phyloP scores from a whole-genome alignment of 2,329 filamentous ascomycete genomes.

The Pyrenophora graminea region DNA sequence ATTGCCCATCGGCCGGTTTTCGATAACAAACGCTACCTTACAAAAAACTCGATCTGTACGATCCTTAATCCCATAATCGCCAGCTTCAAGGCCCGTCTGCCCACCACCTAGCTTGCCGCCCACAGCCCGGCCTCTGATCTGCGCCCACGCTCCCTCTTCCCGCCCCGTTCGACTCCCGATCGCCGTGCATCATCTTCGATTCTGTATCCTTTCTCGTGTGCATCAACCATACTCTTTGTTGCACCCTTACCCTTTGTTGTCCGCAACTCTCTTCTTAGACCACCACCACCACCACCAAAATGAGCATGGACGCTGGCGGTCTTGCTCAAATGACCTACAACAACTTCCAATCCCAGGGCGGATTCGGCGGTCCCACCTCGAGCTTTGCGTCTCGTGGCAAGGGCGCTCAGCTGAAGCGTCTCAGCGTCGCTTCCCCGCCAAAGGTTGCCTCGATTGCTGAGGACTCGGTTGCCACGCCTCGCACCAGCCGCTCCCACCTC shows the following conservation, averaged over 20 bases:
- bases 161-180: constrained; percentile 18
- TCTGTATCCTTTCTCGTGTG: constrained; percentile 39
- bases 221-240: constrained; percentile 34
- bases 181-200: constrained; percentile 32
- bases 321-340: constrained; percentile 98
- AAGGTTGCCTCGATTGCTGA: constrained; percentile 71
- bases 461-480: constrained; percentile 71
- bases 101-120: constrained; percentile 25
- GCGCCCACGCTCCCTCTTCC: constrained; percentile 29
- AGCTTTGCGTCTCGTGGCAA: constrained; percentile 86
- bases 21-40: constrained; percentile 37
- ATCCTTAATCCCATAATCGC: constrained; percentile 49
- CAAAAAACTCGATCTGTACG: constrained; percentile 38
- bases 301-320: constrained; percentile 92
- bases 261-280: constrained; percentile 30
- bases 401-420: constrained; percentile 84
- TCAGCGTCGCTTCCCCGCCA: constrained; percentile 74
- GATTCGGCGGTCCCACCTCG: constrained; percentile 74
- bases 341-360: constrained; percentile 64
- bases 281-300: constrained; percentile 21
- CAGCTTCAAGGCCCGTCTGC: constrained; percentile 29
- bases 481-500: constrained; percentile 92
- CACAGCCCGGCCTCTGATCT: constrained; percentile 14
- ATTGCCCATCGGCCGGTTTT: constrained; percentile 45
- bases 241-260: constrained; percentile 38